Evolutionary conservation across 2,329 filamentous ascomycete species (phyloP), one percentile per base, ranked within the genome.

Genomic region (Monosporascus sp.): DNA sequence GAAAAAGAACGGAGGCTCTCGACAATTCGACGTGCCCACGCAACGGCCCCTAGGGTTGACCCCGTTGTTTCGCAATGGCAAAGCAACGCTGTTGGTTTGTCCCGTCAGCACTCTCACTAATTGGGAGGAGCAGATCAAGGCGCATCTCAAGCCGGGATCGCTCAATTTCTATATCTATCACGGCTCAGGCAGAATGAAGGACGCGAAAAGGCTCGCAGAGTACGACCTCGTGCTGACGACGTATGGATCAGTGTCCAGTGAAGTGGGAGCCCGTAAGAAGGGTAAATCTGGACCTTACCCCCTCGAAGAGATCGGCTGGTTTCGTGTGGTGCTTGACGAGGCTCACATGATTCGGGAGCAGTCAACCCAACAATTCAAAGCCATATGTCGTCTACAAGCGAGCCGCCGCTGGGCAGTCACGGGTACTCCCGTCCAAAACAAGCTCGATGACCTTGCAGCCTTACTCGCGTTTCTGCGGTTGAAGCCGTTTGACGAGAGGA

Each of bases 321-420:
- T 96, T 68, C 87, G 93, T 20, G 88, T 97, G 51, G 91, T 97
- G 1, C 80, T 97, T 1, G 93, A 97, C 59, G 93, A 99, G 71
- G 94, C 92, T 1, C 94, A 99, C 68, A 89, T 89, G 71, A 97
- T 99, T 59, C 89, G 94, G 26, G 93, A 95, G 62, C 87, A 90
- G 58, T 82, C 79, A 3, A 93, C 91, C 1, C 76, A 88, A 41
- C 88, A 93, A 61, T 95, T 91, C 51, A 91, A 92, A 67, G 90
- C 90, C 3, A 90, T 94, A 20, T 92, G 91, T 59, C 82, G 84
- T 20, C 76, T 97, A 3, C 81, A 88, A 56, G 90, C 91, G 2
- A 82, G 89, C 65, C 84, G 92, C 34, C 86, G 92, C 36, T 99
- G 94, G 94, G 93, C 92, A 3, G 90, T 97, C n/a, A 97, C 94